A percentile compares a stretch with the other conserved stretches of the same genome.
phyloP scores from a whole-genome alignment of 1,284 basidiomycete species.

The Ustilago xerochloae region DNA sequence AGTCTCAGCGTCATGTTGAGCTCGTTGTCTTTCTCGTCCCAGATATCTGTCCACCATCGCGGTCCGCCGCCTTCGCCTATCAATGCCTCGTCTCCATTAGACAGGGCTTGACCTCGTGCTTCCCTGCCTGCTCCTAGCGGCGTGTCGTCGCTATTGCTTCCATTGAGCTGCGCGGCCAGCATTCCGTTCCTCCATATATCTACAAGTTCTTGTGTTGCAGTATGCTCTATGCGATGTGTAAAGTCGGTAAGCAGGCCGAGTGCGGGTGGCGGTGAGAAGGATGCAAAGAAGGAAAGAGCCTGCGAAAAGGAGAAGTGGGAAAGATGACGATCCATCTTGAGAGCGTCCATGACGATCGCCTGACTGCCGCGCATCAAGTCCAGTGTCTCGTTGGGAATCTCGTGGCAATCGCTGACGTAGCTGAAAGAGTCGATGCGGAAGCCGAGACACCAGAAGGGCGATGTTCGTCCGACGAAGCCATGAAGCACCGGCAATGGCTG shows the following conservation, averaged over 20 bases:
- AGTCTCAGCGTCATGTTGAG: constrained; percentile 21
- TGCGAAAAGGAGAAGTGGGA: constrained; percentile 63
- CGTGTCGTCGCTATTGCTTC: background rate
- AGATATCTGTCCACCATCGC: constrained; percentile 54
- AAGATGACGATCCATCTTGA: constrained; percentile 59
- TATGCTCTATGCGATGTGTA: constrained; percentile 60
- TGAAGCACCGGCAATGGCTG: constrained; percentile 59
- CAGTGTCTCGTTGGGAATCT: constrained; percentile 47
- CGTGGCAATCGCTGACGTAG: constrained; percentile 63
- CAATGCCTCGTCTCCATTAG: background rate
- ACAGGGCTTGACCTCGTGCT: background rate
- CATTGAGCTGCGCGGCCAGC: constrained; percentile 23
- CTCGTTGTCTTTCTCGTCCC: constrained; percentile 56
- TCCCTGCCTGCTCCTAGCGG: background rate
- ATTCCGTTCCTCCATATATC: constrained; percentile 37
- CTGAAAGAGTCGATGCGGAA: constrained; percentile 62
- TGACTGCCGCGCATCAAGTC: constrained; percentile 49
- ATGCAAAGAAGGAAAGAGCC: constrained; percentile 46
- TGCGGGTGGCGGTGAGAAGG: constrained; percentile 28
- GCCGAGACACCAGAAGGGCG: constrained; percentile 60
- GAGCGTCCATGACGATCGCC: constrained; percentile 58
- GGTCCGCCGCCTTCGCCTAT: constrained; percentile 44
- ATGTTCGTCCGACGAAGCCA: constrained; percentile 40
- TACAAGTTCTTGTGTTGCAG: constrained; percentile 41
- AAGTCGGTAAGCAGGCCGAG: constrained; percentile 62